Conservation (phyloP, 1,284 basidiomycete species). For the Ustilago tritici region DNA sequence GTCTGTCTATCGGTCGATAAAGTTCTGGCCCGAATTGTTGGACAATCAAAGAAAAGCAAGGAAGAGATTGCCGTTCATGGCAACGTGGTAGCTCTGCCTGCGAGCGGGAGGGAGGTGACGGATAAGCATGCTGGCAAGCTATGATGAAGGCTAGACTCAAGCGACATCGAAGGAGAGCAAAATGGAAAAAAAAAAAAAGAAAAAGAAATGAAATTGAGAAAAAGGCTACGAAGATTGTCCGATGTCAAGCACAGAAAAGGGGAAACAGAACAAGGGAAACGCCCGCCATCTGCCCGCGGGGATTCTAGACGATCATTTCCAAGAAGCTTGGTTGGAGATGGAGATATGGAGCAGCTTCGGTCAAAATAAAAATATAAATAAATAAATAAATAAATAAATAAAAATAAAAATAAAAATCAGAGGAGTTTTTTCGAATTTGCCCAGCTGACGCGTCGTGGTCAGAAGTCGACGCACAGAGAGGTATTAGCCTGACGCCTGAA, state of each 20-base stretch:
- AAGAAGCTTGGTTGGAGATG: not conserved
- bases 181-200: not conserved
- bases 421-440: not conserved
- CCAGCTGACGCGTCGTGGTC: not conserved
- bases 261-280: not conserved
- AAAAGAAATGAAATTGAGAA: not conserved
- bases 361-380: not conserved
- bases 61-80: not conserved
- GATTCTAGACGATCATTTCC: not conserved
- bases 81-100: too few species aligned
- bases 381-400: too few species aligned
- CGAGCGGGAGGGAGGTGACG: not conserved
- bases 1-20: not conserved
- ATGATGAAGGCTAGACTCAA: slow-evolving; percentile 8
- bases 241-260: not conserved
- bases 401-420: not conserved
- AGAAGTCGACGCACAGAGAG: slow-evolving; percentile 2
- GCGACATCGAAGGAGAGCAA: not conserved
- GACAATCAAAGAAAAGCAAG: not conserved
- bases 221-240: not conserved
- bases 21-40: not conserved
- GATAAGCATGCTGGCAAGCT: not conserved
- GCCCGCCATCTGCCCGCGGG: slow-evolving; percentile 3
- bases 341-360: slow-evolving; percentile 4
- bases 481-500: not conserved